Evolutionary conservation across 805 yeast species (phyloP).

Genomic region (Yamadazyma olivae): DNA sequence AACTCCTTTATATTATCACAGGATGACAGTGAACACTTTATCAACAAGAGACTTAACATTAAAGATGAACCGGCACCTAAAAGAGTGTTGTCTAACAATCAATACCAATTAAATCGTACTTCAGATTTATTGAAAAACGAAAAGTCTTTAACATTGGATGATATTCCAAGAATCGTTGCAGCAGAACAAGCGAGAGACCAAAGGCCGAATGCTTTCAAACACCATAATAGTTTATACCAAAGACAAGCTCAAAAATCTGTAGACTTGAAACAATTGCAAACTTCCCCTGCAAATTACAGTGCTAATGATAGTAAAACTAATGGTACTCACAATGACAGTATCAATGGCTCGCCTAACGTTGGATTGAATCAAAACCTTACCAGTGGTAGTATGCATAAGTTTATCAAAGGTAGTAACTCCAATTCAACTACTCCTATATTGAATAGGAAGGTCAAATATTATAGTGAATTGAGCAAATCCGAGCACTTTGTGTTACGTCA

Average conservation of each 20-base stretch:
- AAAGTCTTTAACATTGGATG: constrained; percentile 87
- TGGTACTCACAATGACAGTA: not conserved
- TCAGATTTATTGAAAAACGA: constrained; percentile 73
- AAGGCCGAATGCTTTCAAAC: constrained; percentile 88
- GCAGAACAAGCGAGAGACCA: constrained; percentile 94
- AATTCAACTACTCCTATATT: constrained; percentile 1
- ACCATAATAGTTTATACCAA: constrained; percentile 53
- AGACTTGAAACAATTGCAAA: constrained; percentile 5
- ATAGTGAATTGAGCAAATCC: constrained; percentile 56
- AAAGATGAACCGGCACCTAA: constrained; percentile 38
- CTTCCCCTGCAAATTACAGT: not conserved
- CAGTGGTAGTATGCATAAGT: not conserved
- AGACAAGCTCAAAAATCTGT: constrained; percentile 16
- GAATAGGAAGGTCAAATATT: constrained; percentile 37
- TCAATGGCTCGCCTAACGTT: not conserved
- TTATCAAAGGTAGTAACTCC: not conserved
- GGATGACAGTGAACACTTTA: constrained; percentile 25
- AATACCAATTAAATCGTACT: constrained; percentile 52
- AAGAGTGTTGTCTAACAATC: constrained; percentile 22
- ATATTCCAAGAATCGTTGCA: constrained; percentile 94
- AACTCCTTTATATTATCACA: constrained; percentile 24
- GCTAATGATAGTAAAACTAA: not conserved
- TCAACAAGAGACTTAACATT: constrained; percentile 22
- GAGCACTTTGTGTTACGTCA: constrained; percentile 62
- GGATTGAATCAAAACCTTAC: not conserved